These are phyloP conservation scores for Gossypium aridum DNA, from an alignment of 441 rosid genomes.

Conservation along the genomic window DNA sequence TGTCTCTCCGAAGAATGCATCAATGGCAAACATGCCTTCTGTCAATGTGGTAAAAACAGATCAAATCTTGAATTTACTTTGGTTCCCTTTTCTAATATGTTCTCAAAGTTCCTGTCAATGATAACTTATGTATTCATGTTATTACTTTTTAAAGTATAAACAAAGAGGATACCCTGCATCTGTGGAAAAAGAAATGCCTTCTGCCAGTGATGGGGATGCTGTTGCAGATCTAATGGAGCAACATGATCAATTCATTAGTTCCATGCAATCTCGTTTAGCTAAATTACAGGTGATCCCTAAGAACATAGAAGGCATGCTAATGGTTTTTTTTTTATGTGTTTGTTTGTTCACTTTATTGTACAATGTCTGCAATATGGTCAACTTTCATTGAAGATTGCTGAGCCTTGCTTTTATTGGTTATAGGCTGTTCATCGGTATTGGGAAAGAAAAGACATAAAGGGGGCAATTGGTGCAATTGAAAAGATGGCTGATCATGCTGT, in stretches of 20 bases:
- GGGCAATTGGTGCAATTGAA: conserved; percentile 66
- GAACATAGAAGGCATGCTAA: conserved; percentile 15
- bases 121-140: conserved; percentile 10
- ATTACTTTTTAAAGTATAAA: conserved; percentile 33
- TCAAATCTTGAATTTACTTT: background rate
- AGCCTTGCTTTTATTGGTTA: conserved; percentile 19
- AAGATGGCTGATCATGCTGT: conserved; percentile 96
- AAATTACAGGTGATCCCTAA: conserved; percentile 74
- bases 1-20: conserved; percentile 39
- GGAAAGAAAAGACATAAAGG: conserved; percentile 82
- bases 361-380: background rate
- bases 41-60: conserved; percentile 42
- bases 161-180: conserved; percentile 53
- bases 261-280: conserved; percentile 87
- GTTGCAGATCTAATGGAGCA: conserved; percentile 64
- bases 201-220: conserved; percentile 65
- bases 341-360: background rate
- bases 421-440: conserved; percentile 83
- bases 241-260: conserved; percentile 79
- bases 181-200: conserved; percentile 52
- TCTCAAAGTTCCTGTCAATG: background rate
- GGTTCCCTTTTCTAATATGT: background rate
- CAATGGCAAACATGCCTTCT: conserved; percentile 37
- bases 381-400: conserved; percentile 14
- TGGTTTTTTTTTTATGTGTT: conserved; percentile 2